A percentile compares a stretch with the other conserved stretches of the same genome.
Conservation (phyloP, 345 rosid genomes). For the Erodium maritimum region DNA sequence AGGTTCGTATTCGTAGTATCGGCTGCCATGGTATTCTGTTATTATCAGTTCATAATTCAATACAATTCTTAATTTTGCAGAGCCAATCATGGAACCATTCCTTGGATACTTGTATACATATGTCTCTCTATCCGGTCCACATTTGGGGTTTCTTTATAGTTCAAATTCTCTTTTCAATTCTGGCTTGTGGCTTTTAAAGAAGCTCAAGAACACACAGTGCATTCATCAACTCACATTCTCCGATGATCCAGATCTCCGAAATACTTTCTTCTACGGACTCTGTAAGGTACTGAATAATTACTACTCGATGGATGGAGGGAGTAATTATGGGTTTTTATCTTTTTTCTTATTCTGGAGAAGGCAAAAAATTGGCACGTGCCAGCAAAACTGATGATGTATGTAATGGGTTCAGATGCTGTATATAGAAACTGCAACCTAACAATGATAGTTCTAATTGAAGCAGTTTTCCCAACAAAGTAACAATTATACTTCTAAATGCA, state of each 20-base stretch:
- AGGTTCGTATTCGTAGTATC: constrained; percentile 32
- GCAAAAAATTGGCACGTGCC: background rate
- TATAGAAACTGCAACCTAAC: background rate
- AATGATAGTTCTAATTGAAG: background rate
- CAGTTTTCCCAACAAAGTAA: background rate
- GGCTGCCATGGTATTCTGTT: constrained; percentile 2
- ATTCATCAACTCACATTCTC: constrained; percentile 97
- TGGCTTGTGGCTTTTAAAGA: constrained; percentile 86
- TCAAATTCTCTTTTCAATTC: constrained; percentile 89
- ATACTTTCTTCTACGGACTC: constrained; percentile 76
- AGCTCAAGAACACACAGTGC: constrained; percentile 75
- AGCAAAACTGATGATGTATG: background rate
- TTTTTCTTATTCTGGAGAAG: background rate
- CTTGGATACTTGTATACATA: constrained; percentile 54
- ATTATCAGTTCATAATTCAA: background rate
- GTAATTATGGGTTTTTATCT: background rate
- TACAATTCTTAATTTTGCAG: constrained; percentile 31
- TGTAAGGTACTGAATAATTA: constrained; percentile 45
- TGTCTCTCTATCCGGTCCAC: constrained; percentile 85
- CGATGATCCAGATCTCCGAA: constrained; percentile 65
- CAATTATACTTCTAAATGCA: background rate
- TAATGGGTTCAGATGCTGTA: no score
- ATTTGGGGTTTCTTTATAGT: constrained; percentile 89
- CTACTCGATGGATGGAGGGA: background rate
- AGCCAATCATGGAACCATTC: constrained; percentile 78